Evolutionary conservation across 441 rosid species (phyloP).

Genomic region (Oxalis stricta): DNA sequence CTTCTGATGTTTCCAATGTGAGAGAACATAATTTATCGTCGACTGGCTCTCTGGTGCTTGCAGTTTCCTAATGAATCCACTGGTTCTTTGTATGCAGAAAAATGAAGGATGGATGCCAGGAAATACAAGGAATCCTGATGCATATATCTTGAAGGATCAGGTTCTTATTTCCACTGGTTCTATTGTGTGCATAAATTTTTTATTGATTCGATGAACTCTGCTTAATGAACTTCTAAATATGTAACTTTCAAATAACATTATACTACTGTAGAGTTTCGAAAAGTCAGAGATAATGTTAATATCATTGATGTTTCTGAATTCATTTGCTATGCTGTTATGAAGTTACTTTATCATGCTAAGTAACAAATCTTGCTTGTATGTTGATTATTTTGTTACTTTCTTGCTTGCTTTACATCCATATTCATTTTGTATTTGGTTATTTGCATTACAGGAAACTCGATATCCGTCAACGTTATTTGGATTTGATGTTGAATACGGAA

Average conservation of each 20-base stretch:
- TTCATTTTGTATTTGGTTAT: no score
- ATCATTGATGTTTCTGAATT: no score
- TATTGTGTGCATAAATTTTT: neutral
- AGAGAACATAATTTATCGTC: conserved; percentile 18
- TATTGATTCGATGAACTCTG: neutral
- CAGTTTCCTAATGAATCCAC: neutral
- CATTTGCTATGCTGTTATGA: neutral
- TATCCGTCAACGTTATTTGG: conserved; percentile 79
- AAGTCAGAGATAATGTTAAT: no score
- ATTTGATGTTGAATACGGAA: conserved; percentile 66
- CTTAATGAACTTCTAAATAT: no score
- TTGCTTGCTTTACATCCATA: no score
- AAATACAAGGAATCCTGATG: conserved; percentile 50
- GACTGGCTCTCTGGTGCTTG: neutral
- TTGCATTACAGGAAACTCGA: conserved; percentile 89
- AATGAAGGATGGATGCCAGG: conserved; percentile 55
- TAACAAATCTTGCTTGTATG: no score
- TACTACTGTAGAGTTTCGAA: no score
- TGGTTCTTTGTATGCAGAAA: conserved; percentile 30
- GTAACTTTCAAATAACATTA: no score
- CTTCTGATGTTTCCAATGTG: conserved; percentile 28
- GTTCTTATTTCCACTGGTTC: conserved; percentile 13
- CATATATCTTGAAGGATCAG: conserved; percentile 71
- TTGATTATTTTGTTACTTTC: no score
- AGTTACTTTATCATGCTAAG: conserved; percentile 10